Conservation (phyloP, 148 eudicot genomes). For the Rhododendron ovatum region DNA sequence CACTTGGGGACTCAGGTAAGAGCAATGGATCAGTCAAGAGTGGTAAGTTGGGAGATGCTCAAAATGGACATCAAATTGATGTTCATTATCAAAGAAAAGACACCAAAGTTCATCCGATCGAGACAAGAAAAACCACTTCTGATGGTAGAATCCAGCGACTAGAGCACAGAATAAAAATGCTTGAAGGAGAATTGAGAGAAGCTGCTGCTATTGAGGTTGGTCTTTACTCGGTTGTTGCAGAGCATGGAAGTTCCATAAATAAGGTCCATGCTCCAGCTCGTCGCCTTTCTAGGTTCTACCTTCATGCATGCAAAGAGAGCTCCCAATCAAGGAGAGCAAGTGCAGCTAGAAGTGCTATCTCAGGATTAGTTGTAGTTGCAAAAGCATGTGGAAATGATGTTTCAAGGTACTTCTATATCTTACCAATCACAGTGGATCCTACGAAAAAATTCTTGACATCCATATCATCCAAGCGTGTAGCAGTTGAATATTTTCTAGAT, state of each 20-base stretch:
- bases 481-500: not conserved
- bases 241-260: constrained; percentile 86
- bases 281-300: constrained; percentile 84
- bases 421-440: not conserved
- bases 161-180: constrained; percentile 54
- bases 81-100: constrained; percentile 25
- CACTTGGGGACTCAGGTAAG: constrained; percentile 44
- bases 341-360: constrained; percentile 70
- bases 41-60: constrained; percentile 15
- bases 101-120: constrained; percentile 30
- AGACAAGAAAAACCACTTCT: constrained; percentile 31
- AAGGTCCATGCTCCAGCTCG: constrained; percentile 98
- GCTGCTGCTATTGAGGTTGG: constrained; percentile 81
- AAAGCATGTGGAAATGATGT: constrained; percentile 99
- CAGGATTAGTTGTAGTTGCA: constrained; percentile 79
- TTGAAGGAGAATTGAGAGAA: constrained; percentile 85
- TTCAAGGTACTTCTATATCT: constrained; percentile 51
- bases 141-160: constrained; percentile 49
- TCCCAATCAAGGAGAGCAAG: constrained; percentile 45
- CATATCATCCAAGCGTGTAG: not conserved
- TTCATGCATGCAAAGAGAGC: constrained; percentile 58
- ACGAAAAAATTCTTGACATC: not conserved
- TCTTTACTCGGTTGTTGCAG: constrained; percentile 82
- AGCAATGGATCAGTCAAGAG: constrained; percentile 39
- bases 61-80: constrained; percentile 10